phyloP scores from a whole-genome alignment of 371 early-diverging fungal species.

The Apophysomyces ossiformis region DNA sequence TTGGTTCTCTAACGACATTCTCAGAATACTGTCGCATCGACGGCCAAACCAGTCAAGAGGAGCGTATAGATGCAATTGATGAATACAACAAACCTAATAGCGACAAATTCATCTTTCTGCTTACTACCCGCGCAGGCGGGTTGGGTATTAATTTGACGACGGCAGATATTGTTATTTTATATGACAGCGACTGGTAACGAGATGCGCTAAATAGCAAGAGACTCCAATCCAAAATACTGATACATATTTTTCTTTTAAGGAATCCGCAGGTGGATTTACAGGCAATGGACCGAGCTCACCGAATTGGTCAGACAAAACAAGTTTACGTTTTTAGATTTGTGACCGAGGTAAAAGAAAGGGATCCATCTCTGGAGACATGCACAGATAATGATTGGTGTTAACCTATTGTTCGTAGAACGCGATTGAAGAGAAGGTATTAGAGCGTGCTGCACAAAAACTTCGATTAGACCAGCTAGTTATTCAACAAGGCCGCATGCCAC shows the following conservation, averaged over 20 bases:
- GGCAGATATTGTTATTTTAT: conserved; percentile 98
- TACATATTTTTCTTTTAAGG: conserved; percentile 19
- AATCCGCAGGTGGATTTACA: conserved; percentile 98
- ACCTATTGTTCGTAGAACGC: conserved; percentile 59
- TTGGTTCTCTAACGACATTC: neutral
- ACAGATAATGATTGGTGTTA: neutral
- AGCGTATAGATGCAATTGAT: conserved; percentile 92
- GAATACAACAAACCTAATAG: conserved; percentile 93
- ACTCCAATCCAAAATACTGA: neutral
- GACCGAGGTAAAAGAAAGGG: conserved; percentile 67
- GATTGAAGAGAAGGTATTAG: conserved; percentile 98
- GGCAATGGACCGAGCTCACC: conserved; percentile 98
- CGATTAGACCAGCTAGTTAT: conserved; percentile 98
- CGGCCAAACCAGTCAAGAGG: conserved; percentile 95
- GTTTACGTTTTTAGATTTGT: conserved; percentile 98
- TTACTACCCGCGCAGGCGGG: conserved; percentile 99
- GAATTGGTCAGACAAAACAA: conserved; percentile 99
- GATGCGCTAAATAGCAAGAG: conserved; percentile 9
- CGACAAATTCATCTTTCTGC: conserved; percentile 94
- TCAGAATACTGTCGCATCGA: conserved; percentile 97
- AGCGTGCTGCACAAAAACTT: conserved; percentile 96
- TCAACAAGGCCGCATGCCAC: conserved; percentile 84
- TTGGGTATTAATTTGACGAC: conserved; percentile 98
- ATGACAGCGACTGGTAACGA: conserved; percentile 95
- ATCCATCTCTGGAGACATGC: neutral